Base-by-base conservation (phyloP, 768 basidiomycete genomes). In the Rhizopogon salebrosus region DNA sequence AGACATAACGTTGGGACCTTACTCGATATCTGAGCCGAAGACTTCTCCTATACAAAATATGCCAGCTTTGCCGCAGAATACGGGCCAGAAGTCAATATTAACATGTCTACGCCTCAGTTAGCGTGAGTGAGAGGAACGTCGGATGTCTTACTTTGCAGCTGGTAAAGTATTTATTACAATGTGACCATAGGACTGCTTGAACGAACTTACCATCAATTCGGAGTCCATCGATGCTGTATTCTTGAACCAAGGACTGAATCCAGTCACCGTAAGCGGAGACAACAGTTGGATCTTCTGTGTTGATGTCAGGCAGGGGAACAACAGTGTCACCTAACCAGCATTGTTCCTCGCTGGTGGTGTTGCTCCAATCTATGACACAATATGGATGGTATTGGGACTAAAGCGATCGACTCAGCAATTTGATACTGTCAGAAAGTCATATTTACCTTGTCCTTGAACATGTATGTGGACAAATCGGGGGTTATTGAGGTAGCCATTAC, bases 41-140 rank as follows among this genome's bases (percentile, higher is more conserved):
- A 94, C 86, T 70, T 93, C 91, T 37, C 92, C 92, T 50, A 92
- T 85, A 61, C 88, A 92, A 70, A 87, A 92, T 9, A 92, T 86
- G 11, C 85, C 89, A 0, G 89, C 87, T n/a, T 80, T 81, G 41
- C 67, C 71, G 59, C 83, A 84, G 62, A 94, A 92, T 6, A 62
- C 62, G 1, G 87, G 83, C 90, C 89, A 93, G 66, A 94, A 95
- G 41, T 75, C 70, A 49, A 78, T 75, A 49, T 83, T 75, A 48
- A 92, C 83, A 63, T 93, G 91, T 65, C 76, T 75, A 55, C 63
- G 67, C 24, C 14, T 14, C 58, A 49, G 57, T 36, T 36, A 24
- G n/a, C 1, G 0, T n/a, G 23, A 36, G 37, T 20, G 5, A 29
- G 45, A 26, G 2, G 9, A 9, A 22, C 1, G 18, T 2, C 40